phyloP scores from a whole-genome alignment of 768 basidiomycete genomes.

The Sutorius australiensis region DNA sequence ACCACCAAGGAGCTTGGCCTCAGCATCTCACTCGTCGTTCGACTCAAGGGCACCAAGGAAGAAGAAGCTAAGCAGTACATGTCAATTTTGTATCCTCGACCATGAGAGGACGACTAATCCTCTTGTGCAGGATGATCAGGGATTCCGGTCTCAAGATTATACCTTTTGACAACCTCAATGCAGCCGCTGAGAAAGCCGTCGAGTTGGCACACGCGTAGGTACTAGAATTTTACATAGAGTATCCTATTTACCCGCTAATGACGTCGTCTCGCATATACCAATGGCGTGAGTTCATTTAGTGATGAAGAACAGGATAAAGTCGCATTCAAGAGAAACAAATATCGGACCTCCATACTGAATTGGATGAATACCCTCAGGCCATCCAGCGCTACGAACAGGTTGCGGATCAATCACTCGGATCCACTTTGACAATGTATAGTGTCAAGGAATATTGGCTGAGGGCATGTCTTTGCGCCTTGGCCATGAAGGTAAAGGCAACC shows the following conservation, averaged over 20 bases:
- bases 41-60: conserved; percentile 97
- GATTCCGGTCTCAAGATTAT: conserved; percentile 91
- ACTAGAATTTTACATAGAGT: conserved; percentile 21
- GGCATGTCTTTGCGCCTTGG: conserved; percentile 82
- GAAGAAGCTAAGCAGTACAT: conserved; percentile 90
- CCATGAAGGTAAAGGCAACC: conserved; percentile 65
- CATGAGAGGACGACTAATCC: neutral
- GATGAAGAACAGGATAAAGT: conserved; percentile 17
- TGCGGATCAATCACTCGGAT: conserved; percentile 74
- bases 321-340: conserved; percentile 27
- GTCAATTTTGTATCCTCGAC: neutral
- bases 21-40: conserved; percentile 84
- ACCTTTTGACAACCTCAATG: conserved; percentile 89
- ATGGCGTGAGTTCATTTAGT: neutral
- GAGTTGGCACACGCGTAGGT: conserved; percentile 53
- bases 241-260: conserved; percentile 18
- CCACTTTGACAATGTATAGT: conserved; percentile 91
- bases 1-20: conserved; percentile 90
- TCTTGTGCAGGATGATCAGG: conserved; percentile 73
- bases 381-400: conserved; percentile 89
- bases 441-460: conserved; percentile 98
- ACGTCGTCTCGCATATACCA: neutral
- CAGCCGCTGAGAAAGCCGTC: conserved; percentile 81
- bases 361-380: conserved; percentile 81
- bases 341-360: conserved; percentile 81